Evolutionary conservation across 1,284 basidiomycete species (phyloP).

Genomic region (Hortiboletus rubellus): DNA sequence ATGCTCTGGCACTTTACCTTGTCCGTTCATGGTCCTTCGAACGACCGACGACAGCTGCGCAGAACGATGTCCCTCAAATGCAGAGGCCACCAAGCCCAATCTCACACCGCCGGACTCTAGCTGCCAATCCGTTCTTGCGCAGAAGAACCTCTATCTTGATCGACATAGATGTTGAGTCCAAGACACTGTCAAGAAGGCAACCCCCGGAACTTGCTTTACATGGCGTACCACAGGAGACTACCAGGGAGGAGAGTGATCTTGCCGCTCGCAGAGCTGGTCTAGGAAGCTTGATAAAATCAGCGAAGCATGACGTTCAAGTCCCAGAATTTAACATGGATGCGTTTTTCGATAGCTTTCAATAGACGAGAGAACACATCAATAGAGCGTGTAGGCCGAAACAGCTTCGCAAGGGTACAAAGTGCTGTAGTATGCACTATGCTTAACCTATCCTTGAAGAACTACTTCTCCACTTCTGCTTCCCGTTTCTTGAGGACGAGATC

Average conservation of each 20-base stretch:
- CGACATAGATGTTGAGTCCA: conserved; percentile 79
- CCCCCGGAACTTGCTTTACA: conserved; percentile 43
- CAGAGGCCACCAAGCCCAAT: conserved; percentile 42
- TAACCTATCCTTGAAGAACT: conserved; percentile 25
- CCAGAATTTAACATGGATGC: conserved; percentile 84
- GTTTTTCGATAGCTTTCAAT: conserved; percentile 36
- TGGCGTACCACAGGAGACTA: conserved; percentile 30
- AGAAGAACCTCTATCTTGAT: conserved; percentile 76
- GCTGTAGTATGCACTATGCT: conserved; percentile 9
- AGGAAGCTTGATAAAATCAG: conserved; percentile 81
- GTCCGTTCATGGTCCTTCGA: conserved; percentile 91
- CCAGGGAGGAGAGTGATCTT: conserved; percentile 56
- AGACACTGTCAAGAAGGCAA: conserved; percentile 56
- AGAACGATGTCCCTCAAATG: background rate
- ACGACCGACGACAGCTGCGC: conserved; percentile 51
- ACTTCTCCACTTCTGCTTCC: conserved; percentile 66
- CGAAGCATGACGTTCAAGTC: conserved; percentile 82
- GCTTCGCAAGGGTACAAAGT: conserved; percentile 16
- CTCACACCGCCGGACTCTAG: conserved; percentile 48
- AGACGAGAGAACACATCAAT: conserved; percentile 3
- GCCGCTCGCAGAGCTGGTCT: conserved; percentile 70
- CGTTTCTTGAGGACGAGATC: conserved; percentile 84
- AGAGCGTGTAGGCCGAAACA: conserved; percentile 6
- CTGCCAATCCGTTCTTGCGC: conserved; percentile 53
- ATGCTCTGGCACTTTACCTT: conserved; percentile 82